Evolutionary conservation across 352 stramenopile species (phyloP).

Genomic region (Phytophthora syringae): DNA sequence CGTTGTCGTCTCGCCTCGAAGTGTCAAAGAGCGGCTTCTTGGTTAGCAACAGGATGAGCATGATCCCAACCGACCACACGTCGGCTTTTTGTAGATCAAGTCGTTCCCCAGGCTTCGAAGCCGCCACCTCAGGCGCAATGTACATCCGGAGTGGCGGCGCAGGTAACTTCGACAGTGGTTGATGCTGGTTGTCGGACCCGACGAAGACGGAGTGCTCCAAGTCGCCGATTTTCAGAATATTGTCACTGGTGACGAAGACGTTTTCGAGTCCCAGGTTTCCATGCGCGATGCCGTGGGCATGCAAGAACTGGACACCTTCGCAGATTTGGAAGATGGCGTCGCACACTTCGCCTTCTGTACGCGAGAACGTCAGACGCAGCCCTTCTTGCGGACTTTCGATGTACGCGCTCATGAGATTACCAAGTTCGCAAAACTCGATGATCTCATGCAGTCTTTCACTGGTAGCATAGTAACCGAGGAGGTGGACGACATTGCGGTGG

Average conservation of each 20-base stretch:
- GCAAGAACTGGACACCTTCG: slow-evolving; percentile 62
- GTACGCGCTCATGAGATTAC: slow-evolving; percentile 57
- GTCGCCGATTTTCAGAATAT: slow-evolving; percentile 72
- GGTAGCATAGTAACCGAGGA: slow-evolving; percentile 61
- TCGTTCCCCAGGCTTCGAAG: slow-evolving; percentile 20
- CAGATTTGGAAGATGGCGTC: slow-evolving; percentile 88
- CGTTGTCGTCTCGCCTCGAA: slow-evolving; percentile 48
- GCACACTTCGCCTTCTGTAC: slow-evolving; percentile 53
- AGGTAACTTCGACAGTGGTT: slow-evolving; percentile 30
- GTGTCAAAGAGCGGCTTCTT: slow-evolving; percentile 66
- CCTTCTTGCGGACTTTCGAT: slow-evolving; percentile 51
- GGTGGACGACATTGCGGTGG: slow-evolving; percentile 60
- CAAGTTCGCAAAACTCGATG: slow-evolving; percentile 69
- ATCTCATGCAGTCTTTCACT: slow-evolving; percentile 59
- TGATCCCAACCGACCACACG: slow-evolving; percentile 65
- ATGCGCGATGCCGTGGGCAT: slow-evolving; percentile 66
- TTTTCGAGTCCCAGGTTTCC: slow-evolving; percentile 79
- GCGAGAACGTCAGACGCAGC: slow-evolving; percentile 44
- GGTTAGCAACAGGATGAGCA: slow-evolving; percentile 64
- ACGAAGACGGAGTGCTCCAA: slow-evolving; percentile 71
- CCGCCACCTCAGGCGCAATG: slow-evolving; percentile 58
- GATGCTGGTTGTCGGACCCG: slow-evolving; percentile 49
- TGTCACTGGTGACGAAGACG: slow-evolving; percentile 66
- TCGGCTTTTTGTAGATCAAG: slow-evolving; percentile 65
- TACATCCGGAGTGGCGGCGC: slow-evolving; percentile 53